These are phyloP conservation scores for Russula sp. DNA, from an alignment of 768 basidiomycete species.

Conservation along the genomic window DNA sequence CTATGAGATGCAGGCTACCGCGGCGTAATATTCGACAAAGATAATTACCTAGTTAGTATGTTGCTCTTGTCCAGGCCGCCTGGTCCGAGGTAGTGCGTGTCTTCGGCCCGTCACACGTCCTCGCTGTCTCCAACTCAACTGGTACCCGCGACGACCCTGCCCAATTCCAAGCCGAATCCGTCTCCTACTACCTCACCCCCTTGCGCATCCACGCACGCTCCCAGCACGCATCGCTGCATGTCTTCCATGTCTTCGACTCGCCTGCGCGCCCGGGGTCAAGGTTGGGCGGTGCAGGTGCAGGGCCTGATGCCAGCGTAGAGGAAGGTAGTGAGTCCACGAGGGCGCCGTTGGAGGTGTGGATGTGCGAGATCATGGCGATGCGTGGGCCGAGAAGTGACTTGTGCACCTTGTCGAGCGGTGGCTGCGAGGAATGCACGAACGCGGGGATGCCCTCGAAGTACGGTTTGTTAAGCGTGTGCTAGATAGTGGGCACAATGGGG, in stretches of 20 bases:
- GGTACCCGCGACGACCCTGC: constrained; percentile 76
- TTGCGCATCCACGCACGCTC: constrained; percentile 39
- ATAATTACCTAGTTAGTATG: constrained; percentile 81
- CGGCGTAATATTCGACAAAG: constrained; percentile 95
- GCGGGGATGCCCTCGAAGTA: constrained; percentile 17
- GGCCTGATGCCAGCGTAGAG: constrained; percentile 3
- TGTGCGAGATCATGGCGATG: constrained; percentile 58
- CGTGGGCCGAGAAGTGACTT: constrained; percentile 57
- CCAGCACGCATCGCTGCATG: constrained; percentile 12
- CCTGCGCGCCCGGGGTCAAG: neutral
- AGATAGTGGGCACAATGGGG: constrained; percentile 4
- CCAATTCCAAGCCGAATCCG: constrained; percentile 87
- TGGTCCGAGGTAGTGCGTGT: constrained; percentile 70
- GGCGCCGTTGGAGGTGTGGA: constrained; percentile 68
- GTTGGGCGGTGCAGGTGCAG: neutral
- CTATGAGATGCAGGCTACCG: constrained; percentile 74
- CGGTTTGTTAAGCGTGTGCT: constrained; percentile 29
- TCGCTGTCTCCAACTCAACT: constrained; percentile 94
- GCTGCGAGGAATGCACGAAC: constrained; percentile 28
- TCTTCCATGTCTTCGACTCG: constrained; percentile 11
- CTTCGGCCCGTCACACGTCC: constrained; percentile 75
- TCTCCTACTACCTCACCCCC: constrained; percentile 76
- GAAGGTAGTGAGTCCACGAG: constrained; percentile 13
- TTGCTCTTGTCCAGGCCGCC: constrained; percentile 46
- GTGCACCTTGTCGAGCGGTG: constrained; percentile 48